Conservation (phyloP, 495 filamentous ascomycete genomes). For the Talaromyces thailandensis region DNA sequence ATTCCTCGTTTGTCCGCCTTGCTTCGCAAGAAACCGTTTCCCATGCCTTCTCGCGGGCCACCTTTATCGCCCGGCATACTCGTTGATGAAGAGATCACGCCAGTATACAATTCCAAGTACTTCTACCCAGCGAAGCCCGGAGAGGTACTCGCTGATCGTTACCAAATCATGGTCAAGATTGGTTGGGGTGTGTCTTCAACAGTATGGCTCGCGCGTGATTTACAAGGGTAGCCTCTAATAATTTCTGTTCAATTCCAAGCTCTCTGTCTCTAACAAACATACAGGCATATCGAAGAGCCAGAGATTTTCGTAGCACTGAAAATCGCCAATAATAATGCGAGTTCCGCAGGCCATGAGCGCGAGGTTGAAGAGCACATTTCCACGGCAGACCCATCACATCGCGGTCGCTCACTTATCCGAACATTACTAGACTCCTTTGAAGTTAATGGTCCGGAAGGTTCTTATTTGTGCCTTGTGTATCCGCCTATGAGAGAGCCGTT, state of each 20-base stretch:
- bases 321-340: no score
- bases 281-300: conserved; percentile 24
- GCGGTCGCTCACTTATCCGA: no score
- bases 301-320: no score
- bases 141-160: conserved; percentile 27
- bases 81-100: conserved; percentile 27
- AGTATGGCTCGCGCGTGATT: conserved; percentile 36
- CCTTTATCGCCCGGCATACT: conserved; percentile 4
- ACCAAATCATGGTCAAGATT: conserved; percentile 37
- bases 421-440: no score
- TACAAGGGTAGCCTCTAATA: conserved; percentile 12
- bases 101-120: conserved; percentile 23
- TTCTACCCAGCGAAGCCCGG: conserved; percentile 36
- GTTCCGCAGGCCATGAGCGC: no score
- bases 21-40: conserved; percentile 24
- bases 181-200: conserved; percentile 38
- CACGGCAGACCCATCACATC: no score
- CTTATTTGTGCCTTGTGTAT: no score
- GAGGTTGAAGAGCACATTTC: no score
- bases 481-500: no score
- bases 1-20: conserved; percentile 16
- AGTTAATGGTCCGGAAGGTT: no score
- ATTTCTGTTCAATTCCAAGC: conserved; percentile 11
- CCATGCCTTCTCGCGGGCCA: conserved; percentile 14
- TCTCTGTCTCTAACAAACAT: conserved; percentile 20